These are phyloP conservation scores for Nidularia pulvinata DNA, from an alignment of 768 basidiomycete genomes.

Conservation along the genomic window DNA sequence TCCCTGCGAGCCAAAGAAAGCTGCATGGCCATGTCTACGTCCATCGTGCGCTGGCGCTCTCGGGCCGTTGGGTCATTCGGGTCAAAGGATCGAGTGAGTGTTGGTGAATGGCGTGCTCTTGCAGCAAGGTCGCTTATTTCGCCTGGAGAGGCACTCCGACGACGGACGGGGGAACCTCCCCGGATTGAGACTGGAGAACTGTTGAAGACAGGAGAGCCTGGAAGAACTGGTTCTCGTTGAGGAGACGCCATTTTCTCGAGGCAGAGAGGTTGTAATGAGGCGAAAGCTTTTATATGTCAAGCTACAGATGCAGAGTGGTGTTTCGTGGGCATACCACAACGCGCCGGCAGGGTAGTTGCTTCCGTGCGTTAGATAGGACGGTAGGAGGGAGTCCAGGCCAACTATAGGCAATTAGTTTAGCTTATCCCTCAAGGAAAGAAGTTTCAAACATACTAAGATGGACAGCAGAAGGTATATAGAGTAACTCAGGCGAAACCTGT, in stretches of 20 bases:
- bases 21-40: constrained; percentile 90
- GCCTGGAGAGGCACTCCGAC: constrained; percentile 36
- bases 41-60: constrained; percentile 92
- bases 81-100: constrained; percentile 60
- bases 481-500: too few relatives aligned
- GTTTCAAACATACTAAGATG: too few relatives aligned
- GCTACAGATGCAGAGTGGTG: too few relatives aligned
- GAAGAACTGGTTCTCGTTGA: constrained; percentile 18
- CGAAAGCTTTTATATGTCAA: not conserved
- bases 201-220: constrained; percentile 15
- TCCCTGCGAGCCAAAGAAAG: constrained; percentile 72
- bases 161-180: constrained; percentile 35
- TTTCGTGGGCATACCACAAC: too few relatives aligned
- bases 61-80: constrained; percentile 72
- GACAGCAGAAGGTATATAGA: too few relatives aligned
- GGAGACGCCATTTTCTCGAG: constrained; percentile 33
- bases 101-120: constrained; percentile 60
- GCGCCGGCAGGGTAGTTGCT: too few relatives aligned
- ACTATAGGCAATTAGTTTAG: too few relatives aligned
- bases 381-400: too few relatives aligned
- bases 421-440: too few relatives aligned
- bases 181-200: constrained; percentile 42
- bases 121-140: constrained; percentile 35
- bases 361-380: too few relatives aligned
- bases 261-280: not conserved